phyloP scores from a whole-genome alignment of 1,284 basidiomycete species.

The Somion occarium region DNA sequence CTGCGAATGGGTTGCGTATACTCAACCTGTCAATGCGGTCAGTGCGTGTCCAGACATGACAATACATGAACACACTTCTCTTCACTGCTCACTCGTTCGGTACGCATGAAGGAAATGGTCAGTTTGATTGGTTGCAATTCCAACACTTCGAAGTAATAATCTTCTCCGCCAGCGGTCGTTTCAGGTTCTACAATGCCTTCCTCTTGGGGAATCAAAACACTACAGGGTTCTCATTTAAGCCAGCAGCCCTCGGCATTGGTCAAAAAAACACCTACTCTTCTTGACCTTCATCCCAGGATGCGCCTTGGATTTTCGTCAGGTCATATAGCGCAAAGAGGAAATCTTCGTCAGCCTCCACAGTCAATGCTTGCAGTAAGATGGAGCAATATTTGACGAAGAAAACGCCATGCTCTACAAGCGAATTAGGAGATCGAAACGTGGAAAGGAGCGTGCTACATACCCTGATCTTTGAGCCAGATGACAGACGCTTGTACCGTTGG shows the following conservation, averaged over 20 bases:
- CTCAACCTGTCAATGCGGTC: slow-evolving; percentile 48
- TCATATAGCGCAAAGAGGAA: slow-evolving; percentile 92
- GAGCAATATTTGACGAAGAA: slow-evolving; percentile 97
- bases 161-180: slow-evolving; percentile 58
- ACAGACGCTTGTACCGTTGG: slow-evolving; percentile 90
- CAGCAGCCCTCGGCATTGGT: not conserved
- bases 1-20: slow-evolving; percentile 89
- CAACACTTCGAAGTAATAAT: slow-evolving; percentile 96
- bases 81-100: slow-evolving; percentile 88
- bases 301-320: slow-evolving; percentile 87
- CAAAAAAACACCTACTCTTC: slow-evolving; percentile 59
- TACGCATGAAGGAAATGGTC: slow-evolving; percentile 95
- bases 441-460: slow-evolving; percentile 34
- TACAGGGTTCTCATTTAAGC: slow-evolving; percentile 26
- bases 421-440: not conserved
- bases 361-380: slow-evolving; percentile 90
- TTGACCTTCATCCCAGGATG: slow-evolving; percentile 76
- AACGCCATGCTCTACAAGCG: slow-evolving; percentile 81
- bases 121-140: slow-evolving; percentile 94
- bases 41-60: slow-evolving; percentile 5
- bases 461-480: slow-evolving; percentile 90
- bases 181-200: slow-evolving; percentile 80
- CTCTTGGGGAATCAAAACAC: slow-evolving; percentile 74
- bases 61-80: slow-evolving; percentile 76
- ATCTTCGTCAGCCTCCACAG: slow-evolving; percentile 96